Base-by-base conservation (phyloP, 106 monocot genomes). In the Gastrodia elata region DNA sequence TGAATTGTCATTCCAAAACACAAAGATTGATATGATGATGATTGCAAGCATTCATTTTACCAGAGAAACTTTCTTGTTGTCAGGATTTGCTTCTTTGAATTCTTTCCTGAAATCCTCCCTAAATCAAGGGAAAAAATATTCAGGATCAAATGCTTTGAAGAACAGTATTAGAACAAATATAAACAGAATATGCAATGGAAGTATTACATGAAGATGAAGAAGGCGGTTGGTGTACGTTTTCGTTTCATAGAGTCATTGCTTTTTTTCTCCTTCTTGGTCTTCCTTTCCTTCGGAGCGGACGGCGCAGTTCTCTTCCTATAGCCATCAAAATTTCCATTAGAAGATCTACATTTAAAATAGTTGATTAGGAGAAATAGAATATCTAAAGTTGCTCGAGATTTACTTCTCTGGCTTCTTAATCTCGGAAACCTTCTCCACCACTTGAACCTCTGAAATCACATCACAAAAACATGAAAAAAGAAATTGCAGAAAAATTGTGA, bases 101-200 rank as follows among this genome's bases (percentile, higher is more conserved):
- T 48, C 38, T 69, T 86, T 93, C 67, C 93, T 88, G 69, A 97
- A 97, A 26, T 90, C 90, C 24, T 79, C 84, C 96, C 96, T 92
- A 77, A 16, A 49, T 35, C 6, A 41, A 39, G 20, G 11, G 2
- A 27, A 49, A 16, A 1, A 3, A 37, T 28, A 44, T 13, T n/a
- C 8, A 30, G 6, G 1, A 52, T 24, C n/a, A 8, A n/a, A 1
- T 0, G 22, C 6, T 52, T 8, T 30, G 2, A 11, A 1, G 28
- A n/a, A n/a, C 26, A 33, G 27, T 58, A 1, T 58, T 8, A n/a
- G 32, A 61, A 61, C 28, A 2, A 55, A 5, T 4, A 20, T 22
- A 3, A 55, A 61, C 20, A 61, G 32, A 15, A 10, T 20, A 28
- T 37, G 8, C 11, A 40, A 65, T 18, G 6, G 0, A 56, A 0